phyloP scores from a whole-genome alignment of 2,329 filamentous ascomycete species.

The Alternaria triticina region DNA sequence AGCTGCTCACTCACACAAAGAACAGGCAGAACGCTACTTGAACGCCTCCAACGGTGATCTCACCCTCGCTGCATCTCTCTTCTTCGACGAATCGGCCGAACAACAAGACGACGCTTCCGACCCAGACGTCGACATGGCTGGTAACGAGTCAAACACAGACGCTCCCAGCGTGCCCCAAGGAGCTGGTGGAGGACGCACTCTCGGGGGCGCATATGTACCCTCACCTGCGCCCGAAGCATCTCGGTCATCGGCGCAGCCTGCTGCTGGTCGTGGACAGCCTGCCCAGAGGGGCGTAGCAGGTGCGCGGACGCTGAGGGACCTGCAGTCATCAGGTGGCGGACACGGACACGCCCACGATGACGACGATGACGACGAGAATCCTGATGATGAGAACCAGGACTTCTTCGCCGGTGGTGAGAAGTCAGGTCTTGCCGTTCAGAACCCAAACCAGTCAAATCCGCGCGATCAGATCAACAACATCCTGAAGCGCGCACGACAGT shows the following conservation, averaged over 20 bases:
- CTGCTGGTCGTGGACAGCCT: slow-evolving; percentile 30
- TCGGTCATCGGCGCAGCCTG: slow-evolving; percentile 16
- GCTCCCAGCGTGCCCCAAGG: slow-evolving; percentile 27
- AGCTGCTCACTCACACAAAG: slow-evolving; percentile 31
- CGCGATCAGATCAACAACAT: slow-evolving; percentile 59
- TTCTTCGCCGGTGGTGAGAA: slow-evolving; percentile 87
- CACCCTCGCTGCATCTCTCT: slow-evolving; percentile 53
- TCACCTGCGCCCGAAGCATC: slow-evolving; percentile 27
- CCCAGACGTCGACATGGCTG: slow-evolving; percentile 44
- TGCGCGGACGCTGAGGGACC: slow-evolving; percentile 54
- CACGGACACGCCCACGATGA: slow-evolving; percentile 59
- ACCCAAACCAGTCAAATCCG: slow-evolving; percentile 62
- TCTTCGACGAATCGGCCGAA: slow-evolving; percentile 48
- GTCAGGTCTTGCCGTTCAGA: slow-evolving; percentile 73
- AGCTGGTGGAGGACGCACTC: slow-evolving; percentile 45
- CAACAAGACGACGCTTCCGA: slow-evolving; percentile 26
- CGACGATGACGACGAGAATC: slow-evolving; percentile 61
- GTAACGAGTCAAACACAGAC: slow-evolving; percentile 34
- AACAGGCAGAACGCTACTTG: slow-evolving; percentile 54
- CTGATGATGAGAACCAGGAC: slow-evolving; percentile 68
- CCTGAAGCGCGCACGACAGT: slow-evolving; percentile 55
- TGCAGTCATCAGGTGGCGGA: slow-evolving; percentile 51
- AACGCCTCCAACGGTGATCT: slow-evolving; percentile 55
- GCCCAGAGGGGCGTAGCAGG: slow-evolving; percentile 38
- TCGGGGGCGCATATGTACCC: slow-evolving; percentile 45